Base-by-base conservation (phyloP, 2,329 filamentous ascomycete species). In the Nannizziopsis arthrosporioides region DNA sequence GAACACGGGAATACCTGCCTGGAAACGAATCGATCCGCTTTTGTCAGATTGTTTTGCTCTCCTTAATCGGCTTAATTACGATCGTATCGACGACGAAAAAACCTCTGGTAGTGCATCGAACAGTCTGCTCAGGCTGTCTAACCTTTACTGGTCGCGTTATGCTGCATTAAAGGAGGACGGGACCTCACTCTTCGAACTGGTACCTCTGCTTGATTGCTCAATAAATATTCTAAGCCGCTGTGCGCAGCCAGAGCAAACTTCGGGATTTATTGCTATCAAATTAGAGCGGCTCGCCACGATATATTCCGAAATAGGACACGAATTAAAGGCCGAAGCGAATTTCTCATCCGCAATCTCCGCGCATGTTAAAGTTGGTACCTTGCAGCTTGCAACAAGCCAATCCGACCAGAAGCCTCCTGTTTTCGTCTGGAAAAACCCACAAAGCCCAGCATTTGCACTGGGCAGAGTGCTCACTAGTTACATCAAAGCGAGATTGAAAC, bases 81-180 rank as follows among this genome's bases (percentile, higher is more conserved):
- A 47, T 32, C 5, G 12, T 34, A 22, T 11, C 56, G 32, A 48
- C 2, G 40, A 30, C 12, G 32, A 5, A 51, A 52, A 45, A 38
- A 27, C 22, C 1, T 42, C 45, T 6, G 15, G 27, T 18, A 57
- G 48, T 15, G 55, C 57, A 39, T 59, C 60, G 1, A 51, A 55
- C 47, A 57, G 57, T 9, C 56, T 67, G 47, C 61, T 68, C 12
- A 68, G 65, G 22, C 48, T 73, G 37, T 73, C 71, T 0, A 71
- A 72, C 50, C 52, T 69, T 3, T 71, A 67, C 51, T 73, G 71
- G 71, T 66, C 66, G 40, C 63, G 68, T 8, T 73, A 71, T 48
- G 56, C 69, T 17, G 65, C 68, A 48, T 63, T 66, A 41, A 68
- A 66, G 43, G 64, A 69, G 49, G 49, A 57, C 32, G 61, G 62